phyloP scores from a whole-genome alignment of 306 rosid species.

The Phaseolus lunatus region DNA sequence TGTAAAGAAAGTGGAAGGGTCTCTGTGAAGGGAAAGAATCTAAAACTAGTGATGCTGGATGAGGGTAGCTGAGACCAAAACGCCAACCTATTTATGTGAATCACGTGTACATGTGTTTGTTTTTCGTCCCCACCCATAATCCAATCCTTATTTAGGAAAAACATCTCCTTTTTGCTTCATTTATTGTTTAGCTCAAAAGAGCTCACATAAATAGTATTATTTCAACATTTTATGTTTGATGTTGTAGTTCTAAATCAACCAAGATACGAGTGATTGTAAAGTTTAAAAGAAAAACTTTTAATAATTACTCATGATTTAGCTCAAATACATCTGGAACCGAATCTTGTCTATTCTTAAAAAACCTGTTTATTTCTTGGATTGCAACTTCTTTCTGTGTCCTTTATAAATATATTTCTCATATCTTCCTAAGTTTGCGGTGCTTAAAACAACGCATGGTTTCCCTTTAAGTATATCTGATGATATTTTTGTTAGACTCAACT shows the following conservation, averaged over 20 bases:
- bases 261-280: conserved; percentile 25
- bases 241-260: conserved; percentile 25
- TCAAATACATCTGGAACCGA: conserved; percentile 10
- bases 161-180: background rate
- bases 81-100: conserved; percentile 42
- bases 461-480: background rate
- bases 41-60: no score
- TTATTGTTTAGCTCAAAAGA: conserved; percentile 22
- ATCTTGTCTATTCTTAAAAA: conserved; percentile 12
- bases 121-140: conserved; percentile 26
- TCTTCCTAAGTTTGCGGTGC: conserved; percentile 23
- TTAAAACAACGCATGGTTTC: background rate
- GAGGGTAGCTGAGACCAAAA: conserved; percentile 45
- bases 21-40: no score
- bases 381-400: background rate
- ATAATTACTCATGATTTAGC: conserved; percentile 36
- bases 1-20: no score
- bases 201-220: background rate
- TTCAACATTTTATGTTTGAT: background rate
- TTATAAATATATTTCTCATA: background rate
- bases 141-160: background rate
- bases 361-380: conserved; percentile 29
- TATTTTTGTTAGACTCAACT: conserved; percentile 20
- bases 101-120: conserved; percentile 33
- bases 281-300: conserved; percentile 42